phyloP scores from a whole-genome alignment of 352 stramenopile species.

The Phytophthora kernoviae region DNA sequence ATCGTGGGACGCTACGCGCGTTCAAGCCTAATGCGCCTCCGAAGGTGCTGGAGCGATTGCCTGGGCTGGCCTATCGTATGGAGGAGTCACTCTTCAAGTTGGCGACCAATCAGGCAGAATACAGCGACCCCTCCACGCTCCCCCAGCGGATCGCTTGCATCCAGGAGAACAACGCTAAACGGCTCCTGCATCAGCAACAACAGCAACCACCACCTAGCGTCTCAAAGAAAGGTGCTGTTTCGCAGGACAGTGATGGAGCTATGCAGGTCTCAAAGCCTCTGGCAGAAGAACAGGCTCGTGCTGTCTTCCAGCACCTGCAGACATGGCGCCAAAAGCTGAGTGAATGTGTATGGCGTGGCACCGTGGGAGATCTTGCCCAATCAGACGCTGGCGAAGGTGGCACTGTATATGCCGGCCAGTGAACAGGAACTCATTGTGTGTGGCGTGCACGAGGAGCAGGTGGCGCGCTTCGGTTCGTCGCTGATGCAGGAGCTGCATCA shows the following conservation, averaged over 20 bases:
- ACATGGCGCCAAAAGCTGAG: constrained; percentile 80
- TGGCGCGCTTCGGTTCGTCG: constrained; percentile 66
- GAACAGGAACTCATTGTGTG: constrained; percentile 64
- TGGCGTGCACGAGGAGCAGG: constrained; percentile 47
- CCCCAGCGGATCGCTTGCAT: constrained; percentile 92
- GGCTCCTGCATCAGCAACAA: constrained; percentile 64
- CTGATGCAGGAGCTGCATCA: constrained; percentile 60
- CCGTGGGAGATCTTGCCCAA: constrained; percentile 82
- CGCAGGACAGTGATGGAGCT: constrained; percentile 7
- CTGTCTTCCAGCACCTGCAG: constrained; percentile 77
- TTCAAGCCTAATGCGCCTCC: constrained; percentile 95
- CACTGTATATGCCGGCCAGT: constrained; percentile 56
- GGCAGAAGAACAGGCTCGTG: constrained; percentile 59
- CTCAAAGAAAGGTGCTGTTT: background rate
- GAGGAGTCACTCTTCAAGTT: constrained; percentile 94
- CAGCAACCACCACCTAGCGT: constrained; percentile 9
- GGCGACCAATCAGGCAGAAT: constrained; percentile 85
- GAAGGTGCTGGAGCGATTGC: constrained; percentile 95
- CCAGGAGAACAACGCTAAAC: constrained; percentile 69
- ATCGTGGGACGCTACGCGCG: constrained; percentile 93
- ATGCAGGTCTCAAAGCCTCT: constrained; percentile 35
- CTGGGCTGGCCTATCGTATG: constrained; percentile 95
- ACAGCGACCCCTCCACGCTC: constrained; percentile 92
- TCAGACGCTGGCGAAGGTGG: constrained; percentile 71
- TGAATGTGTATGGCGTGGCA: constrained; percentile 69